phyloP scores from a whole-genome alignment of 371 early-diverging fungal species.

The Nematocida sp. region DNA sequence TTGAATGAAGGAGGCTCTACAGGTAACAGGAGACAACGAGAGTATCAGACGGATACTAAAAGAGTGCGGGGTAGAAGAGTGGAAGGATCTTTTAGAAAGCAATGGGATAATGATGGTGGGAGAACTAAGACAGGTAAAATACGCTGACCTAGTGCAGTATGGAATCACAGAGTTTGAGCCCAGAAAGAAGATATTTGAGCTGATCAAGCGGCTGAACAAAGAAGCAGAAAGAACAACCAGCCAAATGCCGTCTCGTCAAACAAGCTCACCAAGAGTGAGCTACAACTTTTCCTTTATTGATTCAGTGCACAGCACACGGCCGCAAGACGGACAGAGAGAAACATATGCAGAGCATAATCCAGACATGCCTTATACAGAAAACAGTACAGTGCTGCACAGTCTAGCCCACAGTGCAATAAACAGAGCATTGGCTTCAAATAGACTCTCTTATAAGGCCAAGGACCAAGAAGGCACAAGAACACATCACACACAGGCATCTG shows the following conservation, averaged over 20 bases:
- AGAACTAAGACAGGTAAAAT: constrained; percentile 41
- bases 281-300: background rate
- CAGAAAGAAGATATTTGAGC: constrained; percentile 53
- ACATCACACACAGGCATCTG: too few relatives aligned
- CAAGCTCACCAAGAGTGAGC: too few relatives aligned
- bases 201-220: constrained; percentile 52
- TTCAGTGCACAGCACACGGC: background rate
- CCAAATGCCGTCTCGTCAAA: too few relatives aligned
- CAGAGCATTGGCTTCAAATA: too few relatives aligned
- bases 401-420: too few relatives aligned
- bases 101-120: constrained; percentile 7
- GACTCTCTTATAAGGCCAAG: too few relatives aligned
- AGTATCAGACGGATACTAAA: constrained; percentile 14
- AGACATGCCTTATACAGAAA: background rate
- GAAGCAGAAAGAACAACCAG: too few relatives aligned
- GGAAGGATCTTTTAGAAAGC: constrained; percentile 29
- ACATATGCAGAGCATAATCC: background rate
- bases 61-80: constrained; percentile 23
- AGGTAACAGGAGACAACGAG: background rate
- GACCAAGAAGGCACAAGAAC: too few relatives aligned
- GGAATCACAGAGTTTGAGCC: constrained; percentile 52
- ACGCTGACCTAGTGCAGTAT: constrained; percentile 52
- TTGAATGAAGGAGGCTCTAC: background rate
- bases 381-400: background rate
- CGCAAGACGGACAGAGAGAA: background rate